Base-by-base conservation (phyloP, 352 stramenopile genomes). In the Phytophthora pisi region DNA sequence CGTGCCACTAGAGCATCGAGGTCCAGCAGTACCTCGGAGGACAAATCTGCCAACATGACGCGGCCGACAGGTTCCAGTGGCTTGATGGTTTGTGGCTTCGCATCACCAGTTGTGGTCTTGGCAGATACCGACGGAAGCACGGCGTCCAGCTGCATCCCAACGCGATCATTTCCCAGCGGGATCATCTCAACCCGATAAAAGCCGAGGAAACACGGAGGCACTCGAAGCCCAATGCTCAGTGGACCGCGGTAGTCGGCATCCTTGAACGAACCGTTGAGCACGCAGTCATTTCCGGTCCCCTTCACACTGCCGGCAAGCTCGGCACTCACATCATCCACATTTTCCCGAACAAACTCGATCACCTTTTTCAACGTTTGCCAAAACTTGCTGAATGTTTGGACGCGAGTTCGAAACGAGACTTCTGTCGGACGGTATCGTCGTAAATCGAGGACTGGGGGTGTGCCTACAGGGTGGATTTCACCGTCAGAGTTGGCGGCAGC, bases 381-480 rank as follows among this genome's bases (percentile, higher is more conserved):
- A 38, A 89, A 82, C 24, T 82, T 86, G 52, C 81, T 88, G 52
- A 90, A 90, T 11, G 66, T 74, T 50, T 89, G 83, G 11, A 88
- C 66, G 0, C 75, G 70, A 1, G 69, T 74, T 51, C 77, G 77
- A 45, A 92, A 90, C 2, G 62, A 66, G 4, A 64, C 49, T 47
- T 91, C 80, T 28, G 77, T 70, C 42, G 76, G 73, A 18, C 83
- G 56, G 8, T 87, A 74, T 13, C 82, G 73, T 11, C 69, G 63
- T 23, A 84, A 73, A 53, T 88, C 70, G 5, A 88, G 51, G 20
- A 86, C 57, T 38, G 80, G 77, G 0, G 77, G 57, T 7, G 62
- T 52, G 0, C 51, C 58, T 2, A 67, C 54, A 0, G 60, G 61
- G 38, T 68, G 59, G 8, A 77, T 43, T 31, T 59, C 65, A 15